phyloP scores from a whole-genome alignment of 345 rosid genomes.

The Raphanus sativus region DNA sequence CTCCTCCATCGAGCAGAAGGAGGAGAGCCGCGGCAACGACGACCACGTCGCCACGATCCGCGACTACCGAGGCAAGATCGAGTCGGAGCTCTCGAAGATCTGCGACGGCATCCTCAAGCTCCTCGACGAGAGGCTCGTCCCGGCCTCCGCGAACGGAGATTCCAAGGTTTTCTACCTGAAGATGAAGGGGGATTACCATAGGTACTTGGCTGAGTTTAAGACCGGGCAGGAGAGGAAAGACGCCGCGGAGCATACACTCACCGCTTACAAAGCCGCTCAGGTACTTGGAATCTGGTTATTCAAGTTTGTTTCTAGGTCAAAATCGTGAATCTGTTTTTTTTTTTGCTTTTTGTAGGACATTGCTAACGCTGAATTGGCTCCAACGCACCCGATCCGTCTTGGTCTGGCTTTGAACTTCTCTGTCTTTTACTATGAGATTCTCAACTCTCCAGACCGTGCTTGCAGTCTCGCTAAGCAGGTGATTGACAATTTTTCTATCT shows the following conservation, averaged over 20 bases:
- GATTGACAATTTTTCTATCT: not conserved
- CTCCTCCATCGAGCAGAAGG: conserved; percentile 89
- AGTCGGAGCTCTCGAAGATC: conserved; percentile 74
- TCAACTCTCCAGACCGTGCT: conserved; percentile 92
- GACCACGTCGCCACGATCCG: conserved; percentile 80
- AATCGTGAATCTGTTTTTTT: not conserved
- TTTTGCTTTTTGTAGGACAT: conserved; percentile 62
- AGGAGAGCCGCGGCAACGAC: conserved; percentile 94
- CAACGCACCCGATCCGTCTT: conserved; percentile 85
- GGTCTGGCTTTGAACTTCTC: conserved; percentile 90
- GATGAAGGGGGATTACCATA: conserved; percentile 93
- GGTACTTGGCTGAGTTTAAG: conserved; percentile 91
- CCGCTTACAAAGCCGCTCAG: conserved; percentile 93
- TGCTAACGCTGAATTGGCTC: conserved; percentile 81
- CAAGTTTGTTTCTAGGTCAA: conserved; percentile 10
- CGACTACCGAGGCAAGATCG: conserved; percentile 81
- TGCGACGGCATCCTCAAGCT: conserved; percentile 86
- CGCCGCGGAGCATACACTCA: conserved; percentile 84
- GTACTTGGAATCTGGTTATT: conserved; percentile 24
- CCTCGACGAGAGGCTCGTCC: conserved; percentile 71
- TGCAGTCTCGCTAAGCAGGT: conserved; percentile 96
- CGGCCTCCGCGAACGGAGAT: conserved; percentile 69
- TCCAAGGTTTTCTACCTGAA: conserved; percentile 89
- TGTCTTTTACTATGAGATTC: conserved; percentile 85
- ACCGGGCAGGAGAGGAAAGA: conserved; percentile 82